phyloP scores from a whole-genome alignment of 2,329 filamentous ascomycete genomes.

The Aspergillus glaucus region DNA sequence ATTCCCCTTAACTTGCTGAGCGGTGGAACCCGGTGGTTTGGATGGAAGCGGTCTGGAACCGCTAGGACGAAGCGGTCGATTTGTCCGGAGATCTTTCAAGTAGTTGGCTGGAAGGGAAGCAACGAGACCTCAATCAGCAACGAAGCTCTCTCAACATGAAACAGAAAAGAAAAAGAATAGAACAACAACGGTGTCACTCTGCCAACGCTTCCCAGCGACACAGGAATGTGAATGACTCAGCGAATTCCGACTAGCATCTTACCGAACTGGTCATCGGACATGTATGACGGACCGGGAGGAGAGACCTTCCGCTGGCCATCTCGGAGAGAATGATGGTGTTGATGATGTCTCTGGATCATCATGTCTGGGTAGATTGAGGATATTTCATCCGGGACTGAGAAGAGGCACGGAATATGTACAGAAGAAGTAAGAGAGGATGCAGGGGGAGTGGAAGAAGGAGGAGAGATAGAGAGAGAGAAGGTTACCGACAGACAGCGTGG shows the following conservation, averaged over 20 bases:
- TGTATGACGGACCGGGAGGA: constrained; percentile 41
- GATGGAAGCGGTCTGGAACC: constrained; percentile 56
- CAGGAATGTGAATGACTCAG: constrained; percentile 12
- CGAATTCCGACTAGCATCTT: constrained; percentile 17
- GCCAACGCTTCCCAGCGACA: constrained; percentile 11
- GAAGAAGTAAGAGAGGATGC: neutral
- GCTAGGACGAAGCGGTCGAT: constrained; percentile 51
- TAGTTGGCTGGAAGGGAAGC: constrained; percentile 45
- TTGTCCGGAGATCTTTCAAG: constrained; percentile 54
- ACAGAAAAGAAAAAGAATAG: constrained; percentile 1
- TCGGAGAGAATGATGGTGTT: constrained; percentile 19
- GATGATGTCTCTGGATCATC: constrained; percentile 34
- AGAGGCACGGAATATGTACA: neutral
- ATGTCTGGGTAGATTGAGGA: constrained; percentile 3
- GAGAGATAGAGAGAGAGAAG: neutral
- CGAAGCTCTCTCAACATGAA: neutral
- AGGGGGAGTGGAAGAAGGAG: neutral
- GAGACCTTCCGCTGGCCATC: constrained; percentile 39
- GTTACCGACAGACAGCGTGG: neutral
- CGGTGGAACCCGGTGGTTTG: constrained; percentile 32
- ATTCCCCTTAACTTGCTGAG: constrained; percentile 17
- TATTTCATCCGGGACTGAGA: neutral
- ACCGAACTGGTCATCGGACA: constrained; percentile 44
- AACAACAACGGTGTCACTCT: constrained; percentile 11
- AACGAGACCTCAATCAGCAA: constrained; percentile 7